Conservation (phyloP, 768 basidiomycete species). For the Lactarius akahatsu region DNA sequence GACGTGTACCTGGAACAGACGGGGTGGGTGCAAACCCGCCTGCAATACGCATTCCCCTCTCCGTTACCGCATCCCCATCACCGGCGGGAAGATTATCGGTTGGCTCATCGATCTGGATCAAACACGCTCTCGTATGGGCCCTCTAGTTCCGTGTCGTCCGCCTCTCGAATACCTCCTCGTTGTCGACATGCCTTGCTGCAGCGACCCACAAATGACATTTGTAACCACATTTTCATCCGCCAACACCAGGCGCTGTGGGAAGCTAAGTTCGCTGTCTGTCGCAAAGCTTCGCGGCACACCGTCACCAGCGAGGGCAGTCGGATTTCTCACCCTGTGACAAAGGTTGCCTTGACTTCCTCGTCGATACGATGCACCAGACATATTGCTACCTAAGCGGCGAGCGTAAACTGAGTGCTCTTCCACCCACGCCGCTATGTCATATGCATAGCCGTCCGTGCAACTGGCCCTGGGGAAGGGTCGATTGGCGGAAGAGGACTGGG, state of each 20-base stretch:
- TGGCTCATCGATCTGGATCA: slow-evolving; percentile 37
- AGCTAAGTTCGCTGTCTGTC: slow-evolving; percentile 64
- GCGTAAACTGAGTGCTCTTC: slow-evolving; percentile 36
- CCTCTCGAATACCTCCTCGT: slow-evolving; percentile 73
- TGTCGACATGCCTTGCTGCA: slow-evolving; percentile 92
- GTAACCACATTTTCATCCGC: slow-evolving; percentile 97
- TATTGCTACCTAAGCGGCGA: slow-evolving; percentile 23
- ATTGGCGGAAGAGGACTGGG: slow-evolving; percentile 42
- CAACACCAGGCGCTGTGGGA: slow-evolving; percentile 83
- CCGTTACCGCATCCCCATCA: slow-evolving; percentile 7
- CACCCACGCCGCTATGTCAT: slow-evolving; percentile 47
- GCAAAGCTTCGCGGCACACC: slow-evolving; percentile 40
- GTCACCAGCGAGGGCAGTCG: slow-evolving; percentile 37
- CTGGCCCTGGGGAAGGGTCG: slow-evolving; percentile 54
- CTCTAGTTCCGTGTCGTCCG: slow-evolving; percentile 43
- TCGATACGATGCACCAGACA: slow-evolving; percentile 37
- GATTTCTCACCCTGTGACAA: slow-evolving; percentile 53
- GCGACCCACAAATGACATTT: slow-evolving; percentile 96
- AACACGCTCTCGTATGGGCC: slow-evolving; percentile 31
- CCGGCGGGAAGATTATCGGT: background rate
- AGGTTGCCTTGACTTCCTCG: slow-evolving; percentile 56
- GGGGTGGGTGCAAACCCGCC: too few species aligned
- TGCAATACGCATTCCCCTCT: slow-evolving; percentile 20
- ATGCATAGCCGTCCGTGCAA: slow-evolving; percentile 72
- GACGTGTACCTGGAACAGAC: too few species aligned